These are phyloP conservation scores for Chlorella sp. DNA, from an alignment of 139 green algal species.

Conservation along the genomic window DNA sequence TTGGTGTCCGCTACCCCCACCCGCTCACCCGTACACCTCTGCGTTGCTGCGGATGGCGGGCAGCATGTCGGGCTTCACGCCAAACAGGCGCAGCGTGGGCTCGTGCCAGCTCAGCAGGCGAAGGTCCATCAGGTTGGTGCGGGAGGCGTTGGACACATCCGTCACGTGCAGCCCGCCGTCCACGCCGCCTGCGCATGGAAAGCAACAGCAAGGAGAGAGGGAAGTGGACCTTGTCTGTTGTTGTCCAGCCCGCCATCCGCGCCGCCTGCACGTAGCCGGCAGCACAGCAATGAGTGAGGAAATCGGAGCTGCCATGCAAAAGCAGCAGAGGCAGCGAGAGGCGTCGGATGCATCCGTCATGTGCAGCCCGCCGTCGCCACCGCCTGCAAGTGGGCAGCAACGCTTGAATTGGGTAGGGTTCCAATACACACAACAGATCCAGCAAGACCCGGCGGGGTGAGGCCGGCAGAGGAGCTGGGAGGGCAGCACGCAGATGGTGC, in stretches of 20 bases:
- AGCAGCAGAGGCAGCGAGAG: too few species aligned
- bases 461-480: too few species aligned
- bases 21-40: slow-evolving; percentile 73
- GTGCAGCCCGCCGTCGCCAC: slow-evolving; percentile 63
- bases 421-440: too few species aligned
- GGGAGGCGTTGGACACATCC: slow-evolving; percentile 93
- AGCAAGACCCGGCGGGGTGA: too few species aligned
- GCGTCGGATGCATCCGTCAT: slow-evolving; percentile 96
- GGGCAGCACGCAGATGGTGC: too few species aligned
- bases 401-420: too few species aligned
- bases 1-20: too few species aligned
- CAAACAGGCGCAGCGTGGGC: slow-evolving; percentile 71
- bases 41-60: slow-evolving; percentile 85
- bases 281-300: too few species aligned
- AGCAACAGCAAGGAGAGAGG: background rate
- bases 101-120: slow-evolving; percentile 80
- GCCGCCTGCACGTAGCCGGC: too few species aligned
- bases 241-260: too few species aligned
- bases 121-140: slow-evolving; percentile 95
- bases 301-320: too few species aligned
- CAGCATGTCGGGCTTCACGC: slow-evolving; percentile 64
- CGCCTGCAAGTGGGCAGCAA: background rate
- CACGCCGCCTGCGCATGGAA: slow-evolving; percentile 25
- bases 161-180: slow-evolving; percentile 81
- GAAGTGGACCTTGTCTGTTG: background rate